These are phyloP conservation scores for Pelargonium cotyledonis DNA, from an alignment of 441 rosid species.

Conservation along the genomic window DNA sequence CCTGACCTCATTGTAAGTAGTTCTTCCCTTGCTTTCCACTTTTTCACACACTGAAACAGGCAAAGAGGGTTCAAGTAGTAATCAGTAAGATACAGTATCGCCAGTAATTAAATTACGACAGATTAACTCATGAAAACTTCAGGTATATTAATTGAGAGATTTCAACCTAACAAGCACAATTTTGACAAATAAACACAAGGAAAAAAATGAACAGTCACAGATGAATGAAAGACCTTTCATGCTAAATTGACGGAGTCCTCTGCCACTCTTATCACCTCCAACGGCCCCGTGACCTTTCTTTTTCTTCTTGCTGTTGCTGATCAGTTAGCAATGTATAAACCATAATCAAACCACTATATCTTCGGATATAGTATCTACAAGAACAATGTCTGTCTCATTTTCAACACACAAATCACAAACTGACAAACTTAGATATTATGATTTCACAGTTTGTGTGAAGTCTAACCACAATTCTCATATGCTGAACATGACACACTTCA, in stretches of 20 bases:
- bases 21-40: conserved; percentile 97
- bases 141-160: background rate
- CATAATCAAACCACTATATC: conserved; percentile 2
- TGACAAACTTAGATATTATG: background rate
- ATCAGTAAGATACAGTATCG: conserved; percentile 11
- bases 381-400: conserved; percentile 1
- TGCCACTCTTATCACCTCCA: conserved; percentile 85
- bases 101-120: background rate
- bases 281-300: conserved; percentile 72
- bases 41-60: conserved; percentile 78
- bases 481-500: background rate
- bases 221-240: conserved; percentile 63
- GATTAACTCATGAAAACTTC: background rate
- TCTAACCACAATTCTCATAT: background rate
- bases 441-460: background rate
- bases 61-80: conserved; percentile 17
- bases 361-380: conserved; percentile 1
- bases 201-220: conserved; percentile 5
- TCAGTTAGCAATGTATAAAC: conserved; percentile 13
- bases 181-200: background rate
- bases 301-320: conserved; percentile 63
- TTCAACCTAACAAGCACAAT: background rate
- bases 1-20: conserved; percentile 95
- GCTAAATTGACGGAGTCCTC: conserved; percentile 97
- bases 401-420: background rate